A percentile compares a stretch with the other conserved stretches of the same genome.
Conservation (phyloP, 2,329 filamentous ascomycete species). For the Pseudogymnoascus sp. region DNA sequence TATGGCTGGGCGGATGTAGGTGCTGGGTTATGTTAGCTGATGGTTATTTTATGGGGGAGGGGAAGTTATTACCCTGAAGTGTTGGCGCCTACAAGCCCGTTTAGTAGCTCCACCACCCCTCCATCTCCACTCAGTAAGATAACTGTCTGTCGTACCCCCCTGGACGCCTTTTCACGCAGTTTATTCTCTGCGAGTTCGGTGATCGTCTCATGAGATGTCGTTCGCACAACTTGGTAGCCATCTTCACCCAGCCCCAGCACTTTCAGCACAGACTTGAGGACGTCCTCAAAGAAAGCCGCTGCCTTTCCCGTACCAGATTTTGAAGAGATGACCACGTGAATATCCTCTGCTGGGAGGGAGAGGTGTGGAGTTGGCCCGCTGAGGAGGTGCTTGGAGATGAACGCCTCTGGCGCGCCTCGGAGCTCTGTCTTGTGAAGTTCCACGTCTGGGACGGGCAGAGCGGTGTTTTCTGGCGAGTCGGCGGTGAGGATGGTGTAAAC, state of each 20-base stretch:
- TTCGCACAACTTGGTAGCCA: constrained; percentile 51
- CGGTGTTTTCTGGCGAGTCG: background rate
- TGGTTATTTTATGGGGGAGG: constrained; percentile 12
- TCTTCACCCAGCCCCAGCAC: constrained; percentile 34
- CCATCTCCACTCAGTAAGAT: constrained; percentile 83
- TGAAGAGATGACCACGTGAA: constrained; percentile 63
- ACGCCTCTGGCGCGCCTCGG: background rate
- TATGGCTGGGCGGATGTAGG: constrained; percentile 36
- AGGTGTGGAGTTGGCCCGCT: background rate
- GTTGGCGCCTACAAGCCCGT: constrained; percentile 43
- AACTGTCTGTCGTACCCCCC: constrained; percentile 49
- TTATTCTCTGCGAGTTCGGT: constrained; percentile 49
- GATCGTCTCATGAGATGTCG: constrained; percentile 56
- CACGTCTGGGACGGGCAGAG: background rate
- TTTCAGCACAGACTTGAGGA: constrained; percentile 49
- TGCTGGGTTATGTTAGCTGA: constrained; percentile 14
- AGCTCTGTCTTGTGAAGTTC: background rate
- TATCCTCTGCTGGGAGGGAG: constrained; percentile 12
- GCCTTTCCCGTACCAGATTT: constrained; percentile 57
- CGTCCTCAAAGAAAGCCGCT: constrained; percentile 44
- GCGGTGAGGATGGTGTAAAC: background rate
- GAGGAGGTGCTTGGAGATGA: background rate
- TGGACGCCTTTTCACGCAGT: constrained; percentile 42
- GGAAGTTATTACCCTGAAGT: constrained; percentile 22
- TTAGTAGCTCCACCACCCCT: constrained; percentile 74